These are phyloP conservation scores for Xylaria telfairii DNA, from an alignment of 495 filamentous ascomycete genomes.

Conservation along the genomic window DNA sequence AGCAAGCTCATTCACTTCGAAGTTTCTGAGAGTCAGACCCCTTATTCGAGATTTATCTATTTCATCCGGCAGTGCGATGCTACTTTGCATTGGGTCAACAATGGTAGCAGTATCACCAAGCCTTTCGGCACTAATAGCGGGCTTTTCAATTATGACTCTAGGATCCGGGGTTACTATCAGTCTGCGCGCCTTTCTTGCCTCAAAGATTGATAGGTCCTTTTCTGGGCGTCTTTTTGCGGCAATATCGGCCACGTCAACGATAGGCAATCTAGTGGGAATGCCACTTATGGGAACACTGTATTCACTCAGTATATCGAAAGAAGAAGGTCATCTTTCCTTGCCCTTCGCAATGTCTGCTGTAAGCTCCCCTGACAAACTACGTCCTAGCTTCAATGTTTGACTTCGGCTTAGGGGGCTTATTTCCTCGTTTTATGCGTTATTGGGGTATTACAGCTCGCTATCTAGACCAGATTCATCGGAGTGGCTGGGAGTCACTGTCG, in stretches of 20 bases:
- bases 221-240: slow-evolving; percentile 13
- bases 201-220: background rate
- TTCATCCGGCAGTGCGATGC: background rate
- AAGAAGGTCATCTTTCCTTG: background rate
- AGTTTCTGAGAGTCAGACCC: background rate
- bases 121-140: background rate
- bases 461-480: background rate
- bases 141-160: slow-evolving; percentile 10
- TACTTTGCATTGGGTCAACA: slow-evolving; percentile 2
- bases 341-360: background rate
- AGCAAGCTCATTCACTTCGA: slow-evolving; percentile 4
- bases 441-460: background rate
- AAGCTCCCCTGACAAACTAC: background rate
- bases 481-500: background rate
- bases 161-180: slow-evolving; percentile 12
- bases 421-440: slow-evolving; percentile 5
- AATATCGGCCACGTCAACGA: slow-evolving; percentile 8
- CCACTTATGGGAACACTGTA: slow-evolving; percentile 14
- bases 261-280: slow-evolving; percentile 12
- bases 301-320: background rate
- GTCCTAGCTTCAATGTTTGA: background rate
- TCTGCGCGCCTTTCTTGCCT: slow-evolving; percentile 15
- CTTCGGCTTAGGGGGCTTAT: slow-evolving; percentile 2
- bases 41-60: background rate
- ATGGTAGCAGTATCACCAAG: slow-evolving; percentile 3